phyloP scores from a whole-genome alignment of 2,329 filamentous ascomycete species.

The Juglanconis oblonga region DNA sequence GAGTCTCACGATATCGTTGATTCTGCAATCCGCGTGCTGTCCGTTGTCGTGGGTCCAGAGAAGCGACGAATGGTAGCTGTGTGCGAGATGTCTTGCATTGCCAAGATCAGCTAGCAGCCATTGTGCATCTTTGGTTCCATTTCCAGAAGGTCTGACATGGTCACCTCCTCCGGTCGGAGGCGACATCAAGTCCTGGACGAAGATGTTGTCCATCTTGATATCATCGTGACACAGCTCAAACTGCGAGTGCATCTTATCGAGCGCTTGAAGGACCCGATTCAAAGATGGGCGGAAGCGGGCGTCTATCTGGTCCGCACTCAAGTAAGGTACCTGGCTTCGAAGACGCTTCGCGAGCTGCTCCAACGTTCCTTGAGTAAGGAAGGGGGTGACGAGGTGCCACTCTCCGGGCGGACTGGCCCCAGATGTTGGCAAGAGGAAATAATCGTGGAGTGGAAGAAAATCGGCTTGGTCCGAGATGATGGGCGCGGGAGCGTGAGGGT shows the following conservation, averaged over 20 bases:
- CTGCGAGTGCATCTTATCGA: constrained; percentile 25
- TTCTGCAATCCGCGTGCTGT: constrained; percentile 29
- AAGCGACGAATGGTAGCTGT: constrained; percentile 29
- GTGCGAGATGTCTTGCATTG: constrained; percentile 28
- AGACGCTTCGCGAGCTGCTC: constrained; percentile 24
- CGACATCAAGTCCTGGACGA: constrained; percentile 20
- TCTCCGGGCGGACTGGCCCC: neutral
- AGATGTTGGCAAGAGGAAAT: constrained; percentile 25
- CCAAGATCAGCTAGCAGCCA: constrained; percentile 33
- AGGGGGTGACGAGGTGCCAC: constrained; percentile 31
- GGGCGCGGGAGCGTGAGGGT: neutral
- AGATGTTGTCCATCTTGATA: constrained; percentile 32
- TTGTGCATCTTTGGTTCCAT: constrained; percentile 14
- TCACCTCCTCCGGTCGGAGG: neutral
- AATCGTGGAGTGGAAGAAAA: constrained; percentile 30
- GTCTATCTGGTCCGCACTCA: constrained; percentile 27
- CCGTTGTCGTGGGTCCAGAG: constrained; percentile 28
- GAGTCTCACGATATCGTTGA: constrained; percentile 31
- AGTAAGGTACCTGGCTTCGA: constrained; percentile 10
- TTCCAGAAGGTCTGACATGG: neutral
- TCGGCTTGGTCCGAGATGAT: constrained; percentile 7
- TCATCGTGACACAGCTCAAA: constrained; percentile 31
- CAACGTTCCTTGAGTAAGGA: constrained; percentile 26
- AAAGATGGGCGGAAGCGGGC: constrained; percentile 27
- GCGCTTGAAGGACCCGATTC: constrained; percentile 25